Conservation (phyloP, 306 rosid genomes). For the Cicer cuneatum region DNA sequence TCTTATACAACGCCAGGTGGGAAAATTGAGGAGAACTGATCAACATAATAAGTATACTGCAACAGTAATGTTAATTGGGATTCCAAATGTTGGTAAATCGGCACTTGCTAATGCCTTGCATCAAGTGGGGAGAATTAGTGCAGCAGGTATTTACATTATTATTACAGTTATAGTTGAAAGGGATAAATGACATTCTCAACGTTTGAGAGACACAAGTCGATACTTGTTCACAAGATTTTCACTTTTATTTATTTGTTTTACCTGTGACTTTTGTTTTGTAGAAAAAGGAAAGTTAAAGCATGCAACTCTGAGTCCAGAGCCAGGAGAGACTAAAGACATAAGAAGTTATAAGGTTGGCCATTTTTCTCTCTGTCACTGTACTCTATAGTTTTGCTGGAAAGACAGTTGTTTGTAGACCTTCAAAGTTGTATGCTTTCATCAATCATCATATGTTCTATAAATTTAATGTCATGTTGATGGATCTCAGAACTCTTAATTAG, state of each 20-base stretch:
- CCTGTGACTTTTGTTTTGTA: constrained; percentile 42
- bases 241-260: constrained; percentile 18
- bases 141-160: constrained; percentile 66
- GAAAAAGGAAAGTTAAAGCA: constrained; percentile 91
- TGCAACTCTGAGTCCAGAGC: constrained; percentile 79
- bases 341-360: constrained; percentile 78
- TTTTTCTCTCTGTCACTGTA: constrained; percentile 21
- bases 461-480: not conserved
- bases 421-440: not conserved
- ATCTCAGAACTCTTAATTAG: constrained; percentile 6
- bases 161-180: not conserved
- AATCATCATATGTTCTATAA: not conserved
- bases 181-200: constrained; percentile 12
- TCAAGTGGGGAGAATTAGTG: constrained; percentile 86
- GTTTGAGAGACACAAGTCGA: constrained; percentile 11
- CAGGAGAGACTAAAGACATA: constrained; percentile 81
- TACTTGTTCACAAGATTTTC: constrained; percentile 25
- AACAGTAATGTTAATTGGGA: constrained; percentile 75
- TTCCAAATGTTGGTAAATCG: constrained; percentile 93
- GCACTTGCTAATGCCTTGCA: constrained; percentile 90
- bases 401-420: not conserved
- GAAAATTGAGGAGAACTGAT: constrained; percentile 60
- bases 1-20: constrained; percentile 71
- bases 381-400: constrained; percentile 18
- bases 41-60: constrained; percentile 57